Evolutionary conservation across 2,329 filamentous ascomycete genomes (phyloP), one percentile per base, ranked within the genome.

Genomic region (Scedosporium apiospermum): DNA sequence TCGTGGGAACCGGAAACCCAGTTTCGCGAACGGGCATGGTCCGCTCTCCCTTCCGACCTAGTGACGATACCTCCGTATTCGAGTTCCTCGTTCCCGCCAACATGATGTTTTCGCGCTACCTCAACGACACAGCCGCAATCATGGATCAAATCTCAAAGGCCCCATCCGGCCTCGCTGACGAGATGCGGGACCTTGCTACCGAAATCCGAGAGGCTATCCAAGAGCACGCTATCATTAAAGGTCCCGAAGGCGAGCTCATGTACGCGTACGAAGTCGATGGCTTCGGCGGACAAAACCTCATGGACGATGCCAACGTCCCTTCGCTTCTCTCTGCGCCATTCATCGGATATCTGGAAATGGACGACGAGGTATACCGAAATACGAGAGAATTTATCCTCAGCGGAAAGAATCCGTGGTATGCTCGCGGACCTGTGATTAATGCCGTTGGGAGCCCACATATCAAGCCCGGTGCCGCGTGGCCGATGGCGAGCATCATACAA

Each of bases 11-110:
- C 34, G 93, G 92, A 18, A 93, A 91, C 67, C 93, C 93, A 0
- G 82, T 96, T 1, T 88, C 86, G 62, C 85, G 84, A 34, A 74
- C 90, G 82, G 91, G 91, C 0, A 82, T 97, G 60, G 83, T 97
- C 51, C 85, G 93, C 62, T 93, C 89, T 67, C 91, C 92, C 34
- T 97, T 97, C 78, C 84, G 93, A 1, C 93, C 93, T 0, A 93
- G 89, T 64, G 93, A 98, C 72, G 93, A 97, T 72, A 86, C 91
- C 14, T 91, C 89, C 0, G 89, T 90, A 46, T 87, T 91, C 65
- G 91, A 93, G 71, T 93, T 92, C 73, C 87, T 96, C 68, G 90
- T 97, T 68, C 93, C 93, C 0, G 87, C 89, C 38, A 98, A 97
- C 72, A 91, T 91, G 88, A 90, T 91, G 88, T 87, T 91, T 66